A percentile compares a stretch with the other conserved stretches of the same genome.
Evolutionary conservation across 106 monocot species (phyloP).

Genomic region (Platanthera guangdongensis): DNA sequence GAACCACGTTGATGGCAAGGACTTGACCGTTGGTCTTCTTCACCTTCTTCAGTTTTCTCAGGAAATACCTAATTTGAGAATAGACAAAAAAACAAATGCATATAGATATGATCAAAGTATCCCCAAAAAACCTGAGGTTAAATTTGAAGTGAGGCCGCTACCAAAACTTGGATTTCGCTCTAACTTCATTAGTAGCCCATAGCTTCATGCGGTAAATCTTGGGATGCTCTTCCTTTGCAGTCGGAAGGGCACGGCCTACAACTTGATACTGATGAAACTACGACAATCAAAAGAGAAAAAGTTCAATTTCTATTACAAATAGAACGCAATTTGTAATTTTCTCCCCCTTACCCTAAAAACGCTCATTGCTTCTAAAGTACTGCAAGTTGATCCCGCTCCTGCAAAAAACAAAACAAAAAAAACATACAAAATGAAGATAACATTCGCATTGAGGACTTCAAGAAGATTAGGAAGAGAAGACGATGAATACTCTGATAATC

Average conservation of each 20-base stretch:
- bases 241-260: conserved; percentile 71
- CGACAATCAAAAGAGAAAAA: not conserved
- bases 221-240: conserved; percentile 59
- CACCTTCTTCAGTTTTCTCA: conserved; percentile 91
- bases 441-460: too few relatives aligned
- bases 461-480: too few relatives aligned
- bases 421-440: too few relatives aligned
- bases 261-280: conserved; percentile 98
- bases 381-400: not conserved
- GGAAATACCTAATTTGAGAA: conserved; percentile 58
- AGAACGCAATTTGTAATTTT: not conserved
- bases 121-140: not conserved
- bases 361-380: not conserved
- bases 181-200: conserved; percentile 90
- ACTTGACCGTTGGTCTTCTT: conserved; percentile 94
- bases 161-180: conserved; percentile 91
- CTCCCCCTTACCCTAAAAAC: not conserved
- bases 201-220: conserved; percentile 93
- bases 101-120: not conserved
- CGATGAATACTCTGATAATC: too few relatives aligned
- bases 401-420: too few relatives aligned
- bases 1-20: conserved; percentile 77
- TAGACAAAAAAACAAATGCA: not conserved
- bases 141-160: conserved; percentile 2
- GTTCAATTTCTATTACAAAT: not conserved